Base-by-base conservation (phyloP, 805 yeast genomes). In the Candida broadrunensis region DNA sequence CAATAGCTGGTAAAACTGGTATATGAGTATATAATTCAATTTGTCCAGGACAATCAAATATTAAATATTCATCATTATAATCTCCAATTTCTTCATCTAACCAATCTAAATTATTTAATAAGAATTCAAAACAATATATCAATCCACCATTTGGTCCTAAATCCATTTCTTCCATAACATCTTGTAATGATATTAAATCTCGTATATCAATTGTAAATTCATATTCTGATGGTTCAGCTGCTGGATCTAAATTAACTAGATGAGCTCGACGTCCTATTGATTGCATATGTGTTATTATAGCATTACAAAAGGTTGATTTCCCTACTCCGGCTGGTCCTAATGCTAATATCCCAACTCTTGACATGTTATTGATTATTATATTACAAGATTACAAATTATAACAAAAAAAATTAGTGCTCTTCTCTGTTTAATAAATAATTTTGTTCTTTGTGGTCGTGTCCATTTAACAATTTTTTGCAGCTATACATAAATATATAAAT, bases 321-420 rank as follows among this genome's bases (percentile, higher is more conserved):
- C 99, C 99, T 8, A 86, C 98, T 29, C 99, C 99, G 1, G 99
- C 99, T 15, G 99, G 99, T 1, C 99, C 99, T 49, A 93, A 65
- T 1, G 90, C 96, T 47, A 93, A 68, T 11, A 88, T 91, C 43
- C 98, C 99, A 2, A 89, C 96, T 66, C 96, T 75, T 3, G 97
- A 88, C 99, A 93, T 91, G n/a, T n/a, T n/a, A n/a, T n/a, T n/a
- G 29, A 25, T 25, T 25, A 25, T 25, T 25, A 7, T 5, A 21
- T 21, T 21, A 9, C n/a, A n/a, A n/a, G n/a, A n/a, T n/a, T n/a
- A n/a, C n/a, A n/a, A n/a, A n/a, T n/a, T n/a, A n/a, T n/a, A n/a
- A n/a, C n/a, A n/a, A 25, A 25, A 25, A 7, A 25, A 25, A 25
- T 9, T 25, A 13, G 5, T 25, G 14, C 29, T 25, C 14, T 9